A percentile compares a stretch with the other conserved stretches of the same genome.
phyloP scores from a whole-genome alignment of 2,329 filamentous ascomycete genomes.

The Aspergillus sp. region DNA sequence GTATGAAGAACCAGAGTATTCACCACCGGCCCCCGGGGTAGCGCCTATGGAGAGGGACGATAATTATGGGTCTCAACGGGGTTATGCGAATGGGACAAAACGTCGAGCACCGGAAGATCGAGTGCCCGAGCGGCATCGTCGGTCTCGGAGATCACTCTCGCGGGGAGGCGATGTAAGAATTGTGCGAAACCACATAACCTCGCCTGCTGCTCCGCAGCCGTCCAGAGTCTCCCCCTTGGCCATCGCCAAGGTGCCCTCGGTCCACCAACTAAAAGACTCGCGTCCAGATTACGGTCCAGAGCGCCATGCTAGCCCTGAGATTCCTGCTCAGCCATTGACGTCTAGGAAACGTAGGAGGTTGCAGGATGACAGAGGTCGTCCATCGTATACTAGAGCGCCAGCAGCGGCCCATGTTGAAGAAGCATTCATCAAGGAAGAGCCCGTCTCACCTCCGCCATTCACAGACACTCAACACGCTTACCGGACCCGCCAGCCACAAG shows the following conservation, averaged over 20 bases:
- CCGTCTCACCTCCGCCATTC: conserved; percentile 62
- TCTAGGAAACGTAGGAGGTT: conserved; percentile 57
- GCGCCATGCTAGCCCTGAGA: conserved; percentile 48
- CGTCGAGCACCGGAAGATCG: conserved; percentile 42
- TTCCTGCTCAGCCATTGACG: conserved; percentile 44
- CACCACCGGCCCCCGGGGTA: conserved; percentile 47
- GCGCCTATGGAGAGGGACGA: conserved; percentile 34
- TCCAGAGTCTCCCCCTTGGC: conserved; percentile 66
- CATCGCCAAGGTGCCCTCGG: conserved; percentile 52
- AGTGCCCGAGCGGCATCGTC: conserved; percentile 43
- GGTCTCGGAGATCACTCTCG: conserved; percentile 42
- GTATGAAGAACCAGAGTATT: conserved; percentile 52
- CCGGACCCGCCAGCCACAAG: conserved; percentile 37
- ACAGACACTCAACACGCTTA: conserved; percentile 45
- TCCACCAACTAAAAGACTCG: conserved; percentile 59
- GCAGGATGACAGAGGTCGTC: conserved; percentile 36
- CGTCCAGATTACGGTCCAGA: conserved; percentile 40
- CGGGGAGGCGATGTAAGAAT: conserved; percentile 59
- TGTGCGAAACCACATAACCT: conserved; percentile 72
- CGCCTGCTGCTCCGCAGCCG: conserved; percentile 73
- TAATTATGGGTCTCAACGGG: conserved; percentile 27
- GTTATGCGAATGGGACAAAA: conserved; percentile 36
- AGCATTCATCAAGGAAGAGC: conserved; percentile 64
- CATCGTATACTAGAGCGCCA: conserved; percentile 35
- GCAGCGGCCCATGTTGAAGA: conserved; percentile 42